Conservation (phyloP, 1,284 basidiomycete species). For the Moesziomyces sp. region DNA sequence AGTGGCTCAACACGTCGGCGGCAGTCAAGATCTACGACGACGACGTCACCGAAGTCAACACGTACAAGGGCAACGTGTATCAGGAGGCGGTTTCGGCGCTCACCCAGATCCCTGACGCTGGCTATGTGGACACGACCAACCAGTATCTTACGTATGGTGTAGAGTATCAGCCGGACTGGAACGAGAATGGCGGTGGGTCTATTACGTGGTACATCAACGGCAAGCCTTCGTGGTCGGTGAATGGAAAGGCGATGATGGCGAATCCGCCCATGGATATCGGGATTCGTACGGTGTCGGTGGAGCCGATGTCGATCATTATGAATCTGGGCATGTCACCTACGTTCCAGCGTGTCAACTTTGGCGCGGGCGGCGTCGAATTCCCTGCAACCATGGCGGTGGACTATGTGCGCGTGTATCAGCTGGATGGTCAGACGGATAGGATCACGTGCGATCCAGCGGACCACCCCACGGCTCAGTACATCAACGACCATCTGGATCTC, state of each 20-base stretch:
- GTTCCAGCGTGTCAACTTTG: conserved; percentile 62
- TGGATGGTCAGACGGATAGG: conserved; percentile 39
- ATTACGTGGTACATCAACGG: conserved; percentile 64
- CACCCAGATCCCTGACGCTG: conserved; percentile 55
- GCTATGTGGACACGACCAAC: conserved; percentile 44
- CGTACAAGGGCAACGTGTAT: conserved; percentile 61
- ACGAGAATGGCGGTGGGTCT: conserved; percentile 55
- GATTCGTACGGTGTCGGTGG: conserved; percentile 55
- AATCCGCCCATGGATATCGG: conserved; percentile 50
- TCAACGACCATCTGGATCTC: conserved; percentile 57
- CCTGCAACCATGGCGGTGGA: conserved; percentile 57
- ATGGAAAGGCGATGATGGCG: conserved; percentile 37
- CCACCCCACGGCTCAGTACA: conserved; percentile 64
- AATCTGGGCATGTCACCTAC: conserved; percentile 62
- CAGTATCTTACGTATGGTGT: conserved; percentile 59
- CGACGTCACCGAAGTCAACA: conserved; percentile 51
- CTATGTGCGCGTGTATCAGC: conserved; percentile 63
- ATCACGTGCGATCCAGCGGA: conserved; percentile 61
- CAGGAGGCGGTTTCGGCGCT: conserved; percentile 67
- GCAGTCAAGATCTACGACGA: conserved; percentile 48
- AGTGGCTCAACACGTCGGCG: conserved; percentile 50
- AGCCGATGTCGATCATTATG: conserved; percentile 65
- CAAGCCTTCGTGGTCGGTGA: conserved; percentile 60
- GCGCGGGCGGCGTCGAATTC: conserved; percentile 42
- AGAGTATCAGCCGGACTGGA: conserved; percentile 65